Base-by-base conservation (phyloP, 768 basidiomycete genomes). In the Strobilomyces dryophilus region DNA sequence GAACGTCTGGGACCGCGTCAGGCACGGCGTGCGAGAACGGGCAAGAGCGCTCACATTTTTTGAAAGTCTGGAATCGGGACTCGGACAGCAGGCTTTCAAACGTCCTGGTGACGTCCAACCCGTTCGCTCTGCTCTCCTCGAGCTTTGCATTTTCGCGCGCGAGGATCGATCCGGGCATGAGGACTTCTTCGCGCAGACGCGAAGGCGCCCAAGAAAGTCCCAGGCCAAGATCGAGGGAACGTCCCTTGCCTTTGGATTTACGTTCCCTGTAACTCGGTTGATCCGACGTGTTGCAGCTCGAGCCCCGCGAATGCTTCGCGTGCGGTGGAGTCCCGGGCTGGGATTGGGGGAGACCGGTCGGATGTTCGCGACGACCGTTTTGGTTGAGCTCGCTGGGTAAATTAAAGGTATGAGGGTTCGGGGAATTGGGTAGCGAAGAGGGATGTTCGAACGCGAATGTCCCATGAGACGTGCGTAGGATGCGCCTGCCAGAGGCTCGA, bases 131-230 rank as follows among this genome's bases (percentile, higher is more conserved):
- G 26, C 24, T 52, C 35, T 58, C 59, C 18, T 61, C 62, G 41
- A 58, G 44, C 58, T 60, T 66, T 10, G 52, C 57, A 37, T 63
- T 67, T 49, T 68, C 66, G 65, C 60, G 71, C 56, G 54, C 56
- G 61, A 58, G 63, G 52, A 58, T 63, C 24, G 48, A 51, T 6
- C 68, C 68, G 3, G 81, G 81, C 55, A 86, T 66, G 32, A 89
- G 67, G n/a, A 82, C 79, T 37, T 84, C 82, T 64, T 87, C 85
- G 46, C 79, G 77, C 55, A 89, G 75, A 56, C 74, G 83, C 32
- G 78, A 76, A 20, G 87, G 84, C 4, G 87, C 87, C 87, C 87
- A 89, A 14, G 84, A 71, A 40, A 89, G 73, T 6, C 84, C 85
- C 15, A 89, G 66, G 2, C 82, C 82, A 9, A 89, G 76, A 65